These are phyloP conservation scores for Sporobolomyces phaffii DNA, from an alignment of 768 basidiomycete genomes.

Conservation along the genomic window DNA sequence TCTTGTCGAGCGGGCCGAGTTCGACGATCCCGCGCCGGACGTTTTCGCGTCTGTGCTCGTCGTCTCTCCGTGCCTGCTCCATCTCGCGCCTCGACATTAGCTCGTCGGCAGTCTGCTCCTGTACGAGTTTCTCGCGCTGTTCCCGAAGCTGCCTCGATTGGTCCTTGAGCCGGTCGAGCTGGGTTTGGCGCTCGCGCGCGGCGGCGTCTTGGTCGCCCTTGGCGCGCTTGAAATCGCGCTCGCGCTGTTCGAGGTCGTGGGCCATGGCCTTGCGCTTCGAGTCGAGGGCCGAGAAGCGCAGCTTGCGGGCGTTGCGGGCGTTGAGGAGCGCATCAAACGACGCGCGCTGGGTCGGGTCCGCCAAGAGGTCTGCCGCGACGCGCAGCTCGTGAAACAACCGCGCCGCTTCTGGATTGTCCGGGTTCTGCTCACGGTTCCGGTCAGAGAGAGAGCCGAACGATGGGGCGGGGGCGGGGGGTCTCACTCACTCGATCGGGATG, in stretches of 20 bases:
- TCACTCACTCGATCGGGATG: conserved; percentile 41
- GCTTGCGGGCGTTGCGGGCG: conserved; percentile 30
- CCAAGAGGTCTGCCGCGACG: conserved; percentile 37
- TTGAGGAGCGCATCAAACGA: conserved; percentile 31
- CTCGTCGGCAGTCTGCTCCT: neutral
- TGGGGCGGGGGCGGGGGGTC: neutral
- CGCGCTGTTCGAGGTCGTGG: conserved; percentile 35
- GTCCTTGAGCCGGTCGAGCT: conserved; percentile 39
- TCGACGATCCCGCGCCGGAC: conserved; percentile 13
- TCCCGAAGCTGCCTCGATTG: conserved; percentile 38
- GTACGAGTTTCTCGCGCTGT: conserved; percentile 10
- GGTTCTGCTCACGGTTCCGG: no score
- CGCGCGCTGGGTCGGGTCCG: conserved; percentile 33
- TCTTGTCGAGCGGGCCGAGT: conserved; percentile 41
- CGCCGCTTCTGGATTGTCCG: conserved; percentile 39
- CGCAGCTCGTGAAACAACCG: conserved; percentile 39
- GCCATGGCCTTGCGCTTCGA: conserved; percentile 40
- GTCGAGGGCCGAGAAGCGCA: conserved; percentile 40
- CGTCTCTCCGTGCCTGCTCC: neutral
- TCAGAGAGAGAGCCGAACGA: neutral
- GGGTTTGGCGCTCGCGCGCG: conserved; percentile 14
- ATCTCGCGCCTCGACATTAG: neutral
- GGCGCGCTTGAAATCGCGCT: conserved; percentile 36
- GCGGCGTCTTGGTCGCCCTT: conserved; percentile 23
- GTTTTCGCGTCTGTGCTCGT: neutral